Evolutionary conservation across 2,329 filamentous ascomycete species (phyloP).

Genomic region (Diplocarpon mali): DNA sequence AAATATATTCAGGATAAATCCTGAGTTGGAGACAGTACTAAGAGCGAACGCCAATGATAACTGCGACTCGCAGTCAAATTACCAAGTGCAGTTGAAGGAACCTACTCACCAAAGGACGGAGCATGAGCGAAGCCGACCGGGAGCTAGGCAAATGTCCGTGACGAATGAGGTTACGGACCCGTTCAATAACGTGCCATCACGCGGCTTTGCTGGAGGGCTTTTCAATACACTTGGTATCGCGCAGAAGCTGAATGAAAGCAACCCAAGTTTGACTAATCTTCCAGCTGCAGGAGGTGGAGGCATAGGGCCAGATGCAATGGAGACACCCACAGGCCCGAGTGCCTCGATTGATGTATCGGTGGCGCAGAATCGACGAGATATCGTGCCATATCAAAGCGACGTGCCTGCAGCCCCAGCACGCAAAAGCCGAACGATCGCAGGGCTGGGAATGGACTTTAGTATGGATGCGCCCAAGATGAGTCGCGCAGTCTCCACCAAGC

Average conservation of each 20-base stretch:
- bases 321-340: conserved; percentile 48
- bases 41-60: conserved; percentile 22
- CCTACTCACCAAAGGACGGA: conserved; percentile 13
- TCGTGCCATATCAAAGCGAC: conserved; percentile 27
- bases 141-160: conserved; percentile 16
- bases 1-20: conserved; percentile 74
- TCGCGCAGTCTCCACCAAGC: conserved; percentile 25
- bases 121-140: conserved; percentile 20
- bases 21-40: conserved; percentile 46
- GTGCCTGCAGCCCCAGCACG: conserved; percentile 37
- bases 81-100: conserved; percentile 12
- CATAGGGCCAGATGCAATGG: conserved; percentile 42
- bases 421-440: conserved; percentile 25
- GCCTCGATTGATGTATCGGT: conserved; percentile 29
- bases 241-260: conserved; percentile 28
- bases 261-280: conserved; percentile 27
- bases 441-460: conserved; percentile 27
- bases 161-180: conserved; percentile 25
- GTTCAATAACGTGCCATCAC: conserved; percentile 25
- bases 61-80: conserved; percentile 10
- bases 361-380: conserved; percentile 22
- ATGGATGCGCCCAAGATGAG: conserved; percentile 28
- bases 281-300: conserved; percentile 23
- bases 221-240: conserved; percentile 25
- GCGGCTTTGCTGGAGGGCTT: conserved; percentile 22